Base-by-base conservation (phyloP, 139 green algal genomes). In the Haematococcus sp. region DNA sequence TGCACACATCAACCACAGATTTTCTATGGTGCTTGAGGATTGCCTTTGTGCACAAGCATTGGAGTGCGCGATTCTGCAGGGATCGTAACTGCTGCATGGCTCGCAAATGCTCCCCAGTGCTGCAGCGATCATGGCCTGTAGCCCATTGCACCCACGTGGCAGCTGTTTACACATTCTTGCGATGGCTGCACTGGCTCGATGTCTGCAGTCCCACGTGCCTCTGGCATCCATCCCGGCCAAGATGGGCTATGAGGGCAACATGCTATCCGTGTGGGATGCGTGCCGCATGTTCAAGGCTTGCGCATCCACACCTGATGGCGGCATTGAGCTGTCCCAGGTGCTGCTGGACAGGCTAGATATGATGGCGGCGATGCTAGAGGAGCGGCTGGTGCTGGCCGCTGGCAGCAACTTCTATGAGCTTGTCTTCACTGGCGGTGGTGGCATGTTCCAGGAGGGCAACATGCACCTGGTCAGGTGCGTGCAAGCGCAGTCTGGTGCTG, bases 341-440 rank as follows among this genome's bases (percentile, higher is more conserved):
- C 30, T 65, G 58, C 25, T 49, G 40, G 40, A 49, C 23, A 22
- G 30, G 23, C 30, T 65, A 11, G 25, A 19, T 34, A 9, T 30
- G 11, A 65, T 65, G n/a, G 34, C 22, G 3, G 11, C 11, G 3
- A 35, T 28, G 3, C 30, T 28, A 22, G 58, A 65, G 11, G 58
- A 65, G 58, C n/a, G 30, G n/a, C 58, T 65, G 17, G 58, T 65
- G 11, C 25, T 65, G 25, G 58, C 58, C 17, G 23, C 28, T 16
- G 58, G 58, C 58, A 40, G n/a, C 11, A 33, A 34, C 58, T 65
- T 65, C 25, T 65, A 65, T 11, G 58, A 65, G 58, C 28, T 65
- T 11, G 23, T 65, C n/a, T 65, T 65, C 25, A 40, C 58, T 40
- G 58, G 58, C 34, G 25, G 25, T 49, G 40, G 40, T 11, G 40